phyloP scores from a whole-genome alignment of 2,329 filamentous ascomycete species.

The Madurella fahalii region DNA sequence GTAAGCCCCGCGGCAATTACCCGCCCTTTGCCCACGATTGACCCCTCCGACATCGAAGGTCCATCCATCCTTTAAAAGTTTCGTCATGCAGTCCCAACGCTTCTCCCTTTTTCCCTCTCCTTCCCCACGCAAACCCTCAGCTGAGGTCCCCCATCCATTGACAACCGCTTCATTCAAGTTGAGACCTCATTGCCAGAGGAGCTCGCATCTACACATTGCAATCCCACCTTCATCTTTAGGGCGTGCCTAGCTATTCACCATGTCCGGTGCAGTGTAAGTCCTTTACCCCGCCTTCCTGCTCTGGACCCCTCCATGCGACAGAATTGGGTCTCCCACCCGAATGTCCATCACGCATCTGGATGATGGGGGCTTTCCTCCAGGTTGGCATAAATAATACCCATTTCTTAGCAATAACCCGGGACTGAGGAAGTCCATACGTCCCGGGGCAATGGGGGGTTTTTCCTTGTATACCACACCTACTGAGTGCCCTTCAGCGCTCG shows the following conservation, averaged over 20 bases:
- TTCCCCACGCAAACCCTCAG: conserved; percentile 22
- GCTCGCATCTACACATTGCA: conserved; percentile 8
- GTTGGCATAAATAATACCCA: neutral
- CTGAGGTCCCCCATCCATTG: conserved; percentile 17
- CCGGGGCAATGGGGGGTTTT: conserved; percentile 6
- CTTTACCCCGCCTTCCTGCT: conserved; percentile 31
- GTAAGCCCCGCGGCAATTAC: conserved; percentile 28
- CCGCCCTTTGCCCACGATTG: conserved; percentile 19
- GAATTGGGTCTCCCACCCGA: neutral
- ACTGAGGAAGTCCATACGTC: neutral
- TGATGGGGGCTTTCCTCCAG: conserved; percentile 6
- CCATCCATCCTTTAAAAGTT: conserved; percentile 25
- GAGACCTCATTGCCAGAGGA: conserved; percentile 3
- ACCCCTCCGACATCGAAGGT: conserved; percentile 26
- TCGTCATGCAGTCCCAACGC: conserved; percentile 25
- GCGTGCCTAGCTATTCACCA: conserved; percentile 35
- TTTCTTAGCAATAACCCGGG: neutral
- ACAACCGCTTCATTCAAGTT: conserved; percentile 12
- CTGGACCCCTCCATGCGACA: conserved; percentile 11
- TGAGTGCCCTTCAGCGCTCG: conserved; percentile 59
- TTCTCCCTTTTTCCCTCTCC: conserved; percentile 19
- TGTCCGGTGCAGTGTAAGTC: conserved; percentile 68
- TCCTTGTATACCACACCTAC: conserved; percentile 28
- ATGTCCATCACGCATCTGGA: conserved; percentile 24
- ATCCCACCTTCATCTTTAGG: neutral